These are phyloP conservation scores for Aspergillus luchuensis DNA, from an alignment of 2,329 filamentous ascomycete genomes.

Conservation along the genomic window DNA sequence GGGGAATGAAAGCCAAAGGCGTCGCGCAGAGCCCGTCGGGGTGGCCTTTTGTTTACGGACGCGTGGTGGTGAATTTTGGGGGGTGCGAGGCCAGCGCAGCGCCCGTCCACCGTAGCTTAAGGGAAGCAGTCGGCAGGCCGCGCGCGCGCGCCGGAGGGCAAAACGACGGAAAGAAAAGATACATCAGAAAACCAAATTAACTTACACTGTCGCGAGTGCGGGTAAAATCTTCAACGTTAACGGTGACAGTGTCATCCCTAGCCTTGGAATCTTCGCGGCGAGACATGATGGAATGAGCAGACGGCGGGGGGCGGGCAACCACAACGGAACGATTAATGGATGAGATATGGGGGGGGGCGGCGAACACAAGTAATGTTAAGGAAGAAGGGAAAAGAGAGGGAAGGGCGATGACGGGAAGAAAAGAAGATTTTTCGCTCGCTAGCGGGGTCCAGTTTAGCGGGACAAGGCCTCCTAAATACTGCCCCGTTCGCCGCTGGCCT, in stretches of 20 bases:
- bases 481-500: conserved; percentile 6
- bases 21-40: not conserved
- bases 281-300: conserved; percentile 54
- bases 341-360: conserved; percentile 43
- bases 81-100: not conserved
- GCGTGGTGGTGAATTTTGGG: conserved; percentile 13
- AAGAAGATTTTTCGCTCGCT: conserved; percentile 25
- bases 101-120: conserved; percentile 7
- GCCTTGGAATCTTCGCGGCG: conserved; percentile 41
- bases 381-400: conserved; percentile 15
- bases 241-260: conserved; percentile 39
- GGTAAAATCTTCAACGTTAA: conserved; percentile 73
- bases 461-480: conserved; percentile 24
- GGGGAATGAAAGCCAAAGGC: not conserved
- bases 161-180: conserved; percentile 11
- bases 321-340: conserved; percentile 33
- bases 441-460: conserved; percentile 23
- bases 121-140: conserved; percentile 4
- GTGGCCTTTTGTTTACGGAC: conserved; percentile 18
- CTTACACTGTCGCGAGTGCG: conserved; percentile 81
- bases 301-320: not conserved
- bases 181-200: conserved; percentile 25
- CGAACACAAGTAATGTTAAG: conserved; percentile 10
- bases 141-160: not conserved
- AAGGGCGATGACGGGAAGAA: conserved; percentile 19